A percentile compares a stretch with the other conserved stretches of the same genome.
Evolutionary conservation across 768 basidiomycete species (phyloP).

Genomic region (Suillus weaverae): DNA sequence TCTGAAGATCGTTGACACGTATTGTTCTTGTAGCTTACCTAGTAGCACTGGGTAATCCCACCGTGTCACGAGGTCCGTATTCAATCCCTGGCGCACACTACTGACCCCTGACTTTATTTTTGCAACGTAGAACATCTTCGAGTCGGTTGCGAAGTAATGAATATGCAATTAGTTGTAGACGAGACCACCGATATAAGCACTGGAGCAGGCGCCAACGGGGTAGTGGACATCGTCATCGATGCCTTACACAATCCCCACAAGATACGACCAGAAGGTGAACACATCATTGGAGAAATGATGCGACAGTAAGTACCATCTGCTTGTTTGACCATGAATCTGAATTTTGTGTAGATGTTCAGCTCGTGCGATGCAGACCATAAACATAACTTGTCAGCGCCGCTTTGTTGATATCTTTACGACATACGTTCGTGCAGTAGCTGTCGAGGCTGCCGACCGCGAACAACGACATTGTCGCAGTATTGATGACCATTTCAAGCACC

Average conservation of each 20-base stretch:
- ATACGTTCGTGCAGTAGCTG: too few relatives aligned
- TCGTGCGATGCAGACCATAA: too few relatives aligned
- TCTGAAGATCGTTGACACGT: background rate
- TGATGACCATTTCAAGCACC: too few relatives aligned
- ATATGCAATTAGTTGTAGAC: slow-evolving; percentile 2
- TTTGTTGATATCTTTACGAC: too few relatives aligned
- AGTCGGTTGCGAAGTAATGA: slow-evolving; percentile 32
- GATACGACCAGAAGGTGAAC: too few relatives aligned
- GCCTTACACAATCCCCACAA: background rate
- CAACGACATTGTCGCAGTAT: too few relatives aligned
- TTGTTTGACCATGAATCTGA: too few relatives aligned
- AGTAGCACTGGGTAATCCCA: slow-evolving; percentile 7
- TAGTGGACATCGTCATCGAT: slow-evolving; percentile 9
- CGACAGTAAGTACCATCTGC: background rate
- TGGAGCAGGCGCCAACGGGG: background rate
- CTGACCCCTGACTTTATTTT: background rate
- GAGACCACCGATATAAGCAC: background rate
- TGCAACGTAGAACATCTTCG: slow-evolving; percentile 23
- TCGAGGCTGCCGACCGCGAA: too few relatives aligned
- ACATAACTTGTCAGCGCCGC: too few relatives aligned
- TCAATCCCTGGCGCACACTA: background rate
- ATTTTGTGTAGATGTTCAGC: too few relatives aligned
- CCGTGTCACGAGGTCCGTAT: slow-evolving; percentile 4
- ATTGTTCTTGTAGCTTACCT: slow-evolving; percentile 1
- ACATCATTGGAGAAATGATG: too few relatives aligned